Percentiles rank a stretch among this genome's conserved stretches.
phyloP scores from a whole-genome alignment of 106 monocot genomes.

The Dactylorhiza incarnata region DNA sequence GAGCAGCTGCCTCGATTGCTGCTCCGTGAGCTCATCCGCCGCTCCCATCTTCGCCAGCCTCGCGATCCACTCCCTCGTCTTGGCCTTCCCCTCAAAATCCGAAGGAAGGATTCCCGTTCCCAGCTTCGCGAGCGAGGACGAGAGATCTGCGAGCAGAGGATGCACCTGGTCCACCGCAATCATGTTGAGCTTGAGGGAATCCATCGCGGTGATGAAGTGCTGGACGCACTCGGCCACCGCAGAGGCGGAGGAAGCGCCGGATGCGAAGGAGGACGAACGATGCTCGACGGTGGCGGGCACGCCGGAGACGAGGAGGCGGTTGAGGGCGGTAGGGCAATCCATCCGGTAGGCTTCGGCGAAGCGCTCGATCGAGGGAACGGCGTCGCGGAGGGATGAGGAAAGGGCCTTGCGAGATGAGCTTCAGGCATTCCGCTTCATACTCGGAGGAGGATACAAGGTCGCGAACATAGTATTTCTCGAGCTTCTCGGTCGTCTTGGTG shows the following conservation, averaged over 20 bases:
- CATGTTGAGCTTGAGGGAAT: constrained; percentile 66
- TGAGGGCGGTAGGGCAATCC: constrained; percentile 74
- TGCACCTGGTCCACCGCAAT: constrained; percentile 74
- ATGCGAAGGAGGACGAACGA: constrained; percentile 26
- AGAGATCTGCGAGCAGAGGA: constrained; percentile 61
- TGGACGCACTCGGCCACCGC: constrained; percentile 82
- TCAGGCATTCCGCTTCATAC: constrained; percentile 87
- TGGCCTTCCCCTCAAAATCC: constrained; percentile 79
- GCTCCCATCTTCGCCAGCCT: constrained; percentile 86
- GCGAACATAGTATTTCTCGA: constrained; percentile 89
- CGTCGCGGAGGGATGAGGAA: constrained; percentile 50
- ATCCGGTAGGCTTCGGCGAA: constrained; percentile 77
- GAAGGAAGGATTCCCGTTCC: constrained; percentile 44
- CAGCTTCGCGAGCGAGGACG: constrained; percentile 59
- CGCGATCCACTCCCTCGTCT: constrained; percentile 76
- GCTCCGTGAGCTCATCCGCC: constrained; percentile 84
- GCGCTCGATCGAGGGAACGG: constrained; percentile 52
- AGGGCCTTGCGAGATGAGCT: constrained; percentile 78
- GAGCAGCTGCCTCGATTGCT: constrained; percentile 77
- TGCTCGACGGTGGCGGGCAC: constrained; percentile 93
- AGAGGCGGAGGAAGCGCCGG: constrained; percentile 25
- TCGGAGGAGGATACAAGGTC: constrained; percentile 80
- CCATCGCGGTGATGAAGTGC: constrained; percentile 85
- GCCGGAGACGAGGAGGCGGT: constrained; percentile 67
- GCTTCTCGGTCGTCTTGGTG: constrained; percentile 87